Conservation (phyloP, 208 protist genomes). For the Strigomonas oncopelti region DNA sequence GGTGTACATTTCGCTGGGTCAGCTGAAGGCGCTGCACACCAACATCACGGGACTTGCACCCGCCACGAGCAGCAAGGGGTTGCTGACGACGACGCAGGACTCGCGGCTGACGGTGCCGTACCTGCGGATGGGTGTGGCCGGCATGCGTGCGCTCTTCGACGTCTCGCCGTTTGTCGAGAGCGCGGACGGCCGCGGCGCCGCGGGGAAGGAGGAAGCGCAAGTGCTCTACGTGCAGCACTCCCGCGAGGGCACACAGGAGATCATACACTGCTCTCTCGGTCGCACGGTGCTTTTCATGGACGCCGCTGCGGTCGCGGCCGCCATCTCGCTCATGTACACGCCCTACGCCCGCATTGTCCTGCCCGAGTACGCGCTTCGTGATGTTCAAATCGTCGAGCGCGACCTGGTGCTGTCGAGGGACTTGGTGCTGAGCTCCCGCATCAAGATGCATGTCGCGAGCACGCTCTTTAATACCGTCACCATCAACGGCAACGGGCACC, state of each 20-base stretch:
- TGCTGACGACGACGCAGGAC: neutral
- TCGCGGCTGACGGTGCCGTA: constrained; percentile 5
- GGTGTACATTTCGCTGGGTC: constrained; percentile 13
- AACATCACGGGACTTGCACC: neutral
- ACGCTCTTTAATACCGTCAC: constrained; percentile 48
- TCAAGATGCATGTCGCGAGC: constrained; percentile 37
- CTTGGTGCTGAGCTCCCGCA: constrained; percentile 42
- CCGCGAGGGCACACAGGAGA: constrained; percentile 14
- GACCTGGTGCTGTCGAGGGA: constrained; percentile 43
- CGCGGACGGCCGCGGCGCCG: neutral
- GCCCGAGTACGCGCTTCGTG: constrained; percentile 34
- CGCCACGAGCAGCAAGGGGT: neutral
- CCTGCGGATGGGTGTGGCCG: constrained; percentile 5
- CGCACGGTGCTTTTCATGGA: constrained; percentile 38
- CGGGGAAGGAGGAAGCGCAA: neutral
- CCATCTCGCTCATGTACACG: constrained; percentile 52
- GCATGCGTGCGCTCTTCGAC: constrained; percentile 10
- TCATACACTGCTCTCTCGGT: constrained; percentile 32
- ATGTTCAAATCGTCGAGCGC: constrained; percentile 40
- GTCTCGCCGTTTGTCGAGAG: neutral
- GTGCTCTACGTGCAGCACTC: neutral
- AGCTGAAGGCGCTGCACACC: constrained; percentile 1
- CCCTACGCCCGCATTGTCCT: constrained; percentile 61
- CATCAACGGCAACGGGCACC: constrained; percentile 52
- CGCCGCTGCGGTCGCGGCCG: constrained; percentile 30